Evolutionary conservation across 306 rosid species (phyloP), one percentile per base, ranked within the genome.

Genomic region (Vigna radiata): DNA sequence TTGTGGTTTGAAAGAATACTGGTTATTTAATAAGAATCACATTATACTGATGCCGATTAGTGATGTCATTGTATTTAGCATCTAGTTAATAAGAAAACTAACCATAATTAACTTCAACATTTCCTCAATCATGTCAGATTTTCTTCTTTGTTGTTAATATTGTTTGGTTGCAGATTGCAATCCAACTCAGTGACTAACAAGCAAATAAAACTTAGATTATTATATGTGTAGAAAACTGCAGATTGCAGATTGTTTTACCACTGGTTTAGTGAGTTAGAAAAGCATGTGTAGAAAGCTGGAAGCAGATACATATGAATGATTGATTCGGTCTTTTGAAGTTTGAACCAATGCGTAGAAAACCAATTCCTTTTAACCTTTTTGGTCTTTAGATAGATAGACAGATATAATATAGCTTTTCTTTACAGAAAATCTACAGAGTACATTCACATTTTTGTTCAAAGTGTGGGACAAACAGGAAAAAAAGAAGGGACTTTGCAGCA

Each of bases 21-120:
- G 31, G 4, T 29, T 29, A 29, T 29, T 29, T 29, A 29, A 29
- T 29, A 29, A 29, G 3, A 0, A 33, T 56, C 69, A 41, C 69
- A 31, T 44, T 31, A 68, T 29, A 12, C 61, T 8, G 17, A 68
- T 13, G 41, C 68, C 33, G 53, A n/a, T 1, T 12, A 58, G 15
- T 67, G 56, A 77, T 77, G 67, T 53, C 68, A 53, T 39, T 9
- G 1, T 65, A 65, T n/a, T 52, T 75, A 75, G 10, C 52, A 62
- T 61, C 31, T 47, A 23, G 37, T 60, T 60, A 25, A 58, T 44
- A 27, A 21, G n/a, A 29, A 13, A 73, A 29, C 31, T 10, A n/a
- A 44, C n/a, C 44, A 16, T 44, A 9, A 41, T 41, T 41, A 41
- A 71, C 21, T 1, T 8, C 27, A 33, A 4, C 19, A 43, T 0